Conservation (phyloP, 1,284 basidiomycete genomes). For the Phellopilus nigrolimitatus region DNA sequence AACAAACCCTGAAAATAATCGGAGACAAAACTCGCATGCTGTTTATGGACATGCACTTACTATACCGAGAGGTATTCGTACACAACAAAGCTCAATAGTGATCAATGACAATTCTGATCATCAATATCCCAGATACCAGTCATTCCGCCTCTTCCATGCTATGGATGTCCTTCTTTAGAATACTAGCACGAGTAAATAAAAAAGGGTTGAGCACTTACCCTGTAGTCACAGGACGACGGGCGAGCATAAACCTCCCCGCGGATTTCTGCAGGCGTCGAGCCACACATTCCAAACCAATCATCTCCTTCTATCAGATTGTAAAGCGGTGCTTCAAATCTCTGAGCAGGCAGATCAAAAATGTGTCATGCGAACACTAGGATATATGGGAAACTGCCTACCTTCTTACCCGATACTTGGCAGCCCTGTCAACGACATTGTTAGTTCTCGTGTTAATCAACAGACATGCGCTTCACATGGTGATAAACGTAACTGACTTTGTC, state of each 20-base stretch:
- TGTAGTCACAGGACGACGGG: conserved; percentile 2
- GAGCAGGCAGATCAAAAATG: background rate
- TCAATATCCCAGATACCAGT: conserved; percentile 12
- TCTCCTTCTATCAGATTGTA: conserved; percentile 4
- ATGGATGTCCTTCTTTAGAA: background rate
- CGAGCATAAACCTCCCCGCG: background rate
- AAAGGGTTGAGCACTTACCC: background rate
- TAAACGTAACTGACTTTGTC: background rate
- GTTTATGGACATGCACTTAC: too few relatives aligned
- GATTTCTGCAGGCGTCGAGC: background rate
- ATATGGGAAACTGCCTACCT: background rate
- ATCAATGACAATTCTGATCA: background rate
- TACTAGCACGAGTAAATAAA: background rate
- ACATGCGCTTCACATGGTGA: background rate
- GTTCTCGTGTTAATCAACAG: too few relatives aligned
- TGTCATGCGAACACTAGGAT: background rate
- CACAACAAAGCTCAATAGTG: background rate
- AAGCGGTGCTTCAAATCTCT: conserved; percentile 9
- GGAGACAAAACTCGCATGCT: too few relatives aligned
- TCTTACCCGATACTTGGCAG: conserved; percentile 10
- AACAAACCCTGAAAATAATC: too few relatives aligned
- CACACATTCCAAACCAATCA: conserved; percentile 9
- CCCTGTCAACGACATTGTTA: conserved; percentile 1
- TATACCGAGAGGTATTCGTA: background rate
- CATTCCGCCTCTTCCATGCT: background rate